Evolutionary conservation across 495 filamentous ascomycete genomes (phyloP), one percentile per base, ranked within the genome.

Genomic region (Halenospora varia): DNA sequence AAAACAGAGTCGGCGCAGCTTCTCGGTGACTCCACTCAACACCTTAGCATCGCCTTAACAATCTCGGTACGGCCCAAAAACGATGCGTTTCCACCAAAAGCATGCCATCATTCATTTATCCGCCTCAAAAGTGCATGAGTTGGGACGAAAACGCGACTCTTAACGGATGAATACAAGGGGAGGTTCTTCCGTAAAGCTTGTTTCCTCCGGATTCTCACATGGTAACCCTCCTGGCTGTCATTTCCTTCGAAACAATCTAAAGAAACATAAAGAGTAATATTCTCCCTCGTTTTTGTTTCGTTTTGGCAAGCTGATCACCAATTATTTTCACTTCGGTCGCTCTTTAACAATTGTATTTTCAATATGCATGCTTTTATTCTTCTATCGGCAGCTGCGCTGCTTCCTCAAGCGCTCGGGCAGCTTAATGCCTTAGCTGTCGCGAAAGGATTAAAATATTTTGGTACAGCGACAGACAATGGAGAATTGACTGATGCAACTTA

Each of bases 391-490:
- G 46, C 49, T 17, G 59, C 62, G 10, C 40, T 66, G 42, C 63
- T 70, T 0, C 51, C 68, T 22, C 59, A 62, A 45, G 67, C 68
- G 13, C 63, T 64, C 11, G 65, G 51, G 23, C 68, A 75, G 63
- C 69, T 73, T 45, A 50, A 78, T 60, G 48, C 55, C 35, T 67
- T 71, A 19, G 75, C 76, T 44, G 68, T 70, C 48, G 55, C 67
- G 13, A 75, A 76, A 18, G 77, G 77, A 40, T 66, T 76, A 2
- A 70, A 72, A 50, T 81, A 77, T 64, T 79, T 77, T 47, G 77
- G 77, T 25, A 69, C 77, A 4, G 77, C 77, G 29, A 79, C 73
- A 52, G 77, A 81, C 66, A 72, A 73, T 23, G 53, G 66, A 60
- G 59, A 73, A 56, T 68, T 76, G 8, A 68, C 73, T 18, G 80